Evolutionary conservation across 768 basidiomycete genomes (phyloP), one percentile per base, ranked within the genome.

Genomic region (Phaffia australis): DNA sequence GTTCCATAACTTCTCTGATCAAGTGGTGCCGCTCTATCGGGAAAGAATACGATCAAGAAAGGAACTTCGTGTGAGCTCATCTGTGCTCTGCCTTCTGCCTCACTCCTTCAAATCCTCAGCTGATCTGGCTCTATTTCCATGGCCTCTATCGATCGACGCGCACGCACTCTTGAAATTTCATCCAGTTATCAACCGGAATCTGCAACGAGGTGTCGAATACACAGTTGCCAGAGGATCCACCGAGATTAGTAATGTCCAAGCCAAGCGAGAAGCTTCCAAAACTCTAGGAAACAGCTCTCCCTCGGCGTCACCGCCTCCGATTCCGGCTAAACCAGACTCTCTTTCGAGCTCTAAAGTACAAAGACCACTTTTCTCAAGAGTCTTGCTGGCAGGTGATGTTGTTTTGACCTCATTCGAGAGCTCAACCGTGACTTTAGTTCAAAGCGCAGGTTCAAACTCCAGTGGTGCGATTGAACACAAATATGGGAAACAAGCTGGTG

Each of bases 381-480:
- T 69, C 15, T 56, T 69, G 25, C 56, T 69, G 2, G 67, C 67
- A 21, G 67, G 67, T 30, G 62, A 69, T 25, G 67, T 69, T 16
- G 56, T 69, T 30, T 42, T 64, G 47, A 63, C 67, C 11, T 58
- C 49, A n/a, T n/a, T 69, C 27, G 67, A 64, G 32, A 48, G 56
- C n/a, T 49, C 56, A 11, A 30, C 62, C 19, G 47, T 27, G 9
- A 48, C 48, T 25, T 35, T 69, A 1, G 0, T 69, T 3, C 57
- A 18, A 1, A 47, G 56, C 21, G 25, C 50, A 7, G 19, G 56
- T 49, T 16, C 23, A 2, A 48, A 27, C 29, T 21, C 67, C 11
- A 59, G 56, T 8, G 29, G 16, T 16, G 23, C 19, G 18, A 69
- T 69, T 57, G 48, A 32, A 1, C 67, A 69, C 52, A 69, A 69